Base-by-base conservation (phyloP, 2,329 filamentous ascomycete species). In the Aspergillus carbonarius region DNA sequence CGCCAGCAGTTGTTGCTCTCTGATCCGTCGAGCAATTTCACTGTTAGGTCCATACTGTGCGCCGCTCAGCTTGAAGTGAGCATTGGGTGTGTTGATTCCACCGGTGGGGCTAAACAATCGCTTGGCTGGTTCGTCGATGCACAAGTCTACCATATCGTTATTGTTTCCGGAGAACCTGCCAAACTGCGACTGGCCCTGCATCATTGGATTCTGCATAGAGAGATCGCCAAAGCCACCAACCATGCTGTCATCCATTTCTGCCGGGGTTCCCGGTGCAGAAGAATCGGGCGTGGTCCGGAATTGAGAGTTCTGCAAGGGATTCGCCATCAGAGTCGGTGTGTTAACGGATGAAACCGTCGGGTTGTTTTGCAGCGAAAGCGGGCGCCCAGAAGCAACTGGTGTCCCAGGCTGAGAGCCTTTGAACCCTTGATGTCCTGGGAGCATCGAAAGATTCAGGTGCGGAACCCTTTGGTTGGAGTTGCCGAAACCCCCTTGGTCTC, bases 341-440 rank as follows among this genome's bases (percentile, higher is more conserved):
- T 97, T 98, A 56, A 97, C 93, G 3, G 93, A 97, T 3, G 95
- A 99, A 17, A 98, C 93, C 1, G 93, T 97, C 15, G 93, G 93
- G 74, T 97, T 97, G 74, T 96, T 92, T 72, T 92, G 89, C 65
- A 96, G 87, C 51, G 88, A 88, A 69, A 93, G 92, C 9, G 76
- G 73, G 40, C 82, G 81, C 67, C 83, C 87, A 48, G 88, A 85
- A 25, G 91, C 83, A 32, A 89, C 88, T 2, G 93, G 93, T 0
- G 93, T 97, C 4, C 90, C 87, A 1, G 93, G 93, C 63, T 92
- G 91, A 4, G 93, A 96, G 9, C 88, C 91, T 58, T 91, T 88
- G 60, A 97, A 84, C 13, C 89, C 92, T 72, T 95, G 88, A 70
- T 91, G 91, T 25, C 79, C 81, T 69, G 85, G 84, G 71, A 92